Conservation (phyloP, 169 alveolate species). For the Eimeria necatrix region DNA sequence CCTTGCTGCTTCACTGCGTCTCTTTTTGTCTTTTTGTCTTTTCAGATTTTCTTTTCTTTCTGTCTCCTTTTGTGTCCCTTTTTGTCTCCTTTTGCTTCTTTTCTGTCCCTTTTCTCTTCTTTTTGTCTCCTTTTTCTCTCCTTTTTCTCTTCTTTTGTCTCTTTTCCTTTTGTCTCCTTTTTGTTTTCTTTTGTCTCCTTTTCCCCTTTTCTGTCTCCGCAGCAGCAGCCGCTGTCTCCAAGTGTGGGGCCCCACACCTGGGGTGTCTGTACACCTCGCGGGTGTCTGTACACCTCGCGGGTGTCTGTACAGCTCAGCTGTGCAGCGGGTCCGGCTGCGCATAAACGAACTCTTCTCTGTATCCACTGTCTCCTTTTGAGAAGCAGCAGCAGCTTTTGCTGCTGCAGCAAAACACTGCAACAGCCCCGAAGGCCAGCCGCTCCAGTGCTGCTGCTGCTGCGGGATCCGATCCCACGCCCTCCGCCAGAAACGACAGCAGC, state of each 20-base stretch:
- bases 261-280: no score
- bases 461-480: slow-evolving; percentile 34
- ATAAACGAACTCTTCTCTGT: slow-evolving; percentile 66
- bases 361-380: background rate
- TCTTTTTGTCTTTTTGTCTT: background rate
- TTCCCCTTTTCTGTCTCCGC: background rate
- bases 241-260: no score
- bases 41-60: background rate
- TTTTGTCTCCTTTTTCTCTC: background rate
- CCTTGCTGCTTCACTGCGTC: background rate
- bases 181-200: background rate
- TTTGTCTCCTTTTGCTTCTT: background rate
- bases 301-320: slow-evolving; percentile 32
- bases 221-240: no score
- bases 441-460: slow-evolving; percentile 64
- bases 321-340: slow-evolving; percentile 80
- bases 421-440: slow-evolving; percentile 65
- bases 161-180: background rate
- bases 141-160: background rate
- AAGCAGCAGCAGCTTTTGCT: no score
- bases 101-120: background rate
- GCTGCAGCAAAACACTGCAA: slow-evolving; percentile 36
- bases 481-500: slow-evolving; percentile 1
- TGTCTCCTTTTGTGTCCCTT: background rate
- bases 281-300: no score